A percentile compares a stretch with the other conserved stretches of the same genome.
Evolutionary conservation across 108 stramenopile species (phyloP).

Genomic region (Cyclotella cryptica): DNA sequence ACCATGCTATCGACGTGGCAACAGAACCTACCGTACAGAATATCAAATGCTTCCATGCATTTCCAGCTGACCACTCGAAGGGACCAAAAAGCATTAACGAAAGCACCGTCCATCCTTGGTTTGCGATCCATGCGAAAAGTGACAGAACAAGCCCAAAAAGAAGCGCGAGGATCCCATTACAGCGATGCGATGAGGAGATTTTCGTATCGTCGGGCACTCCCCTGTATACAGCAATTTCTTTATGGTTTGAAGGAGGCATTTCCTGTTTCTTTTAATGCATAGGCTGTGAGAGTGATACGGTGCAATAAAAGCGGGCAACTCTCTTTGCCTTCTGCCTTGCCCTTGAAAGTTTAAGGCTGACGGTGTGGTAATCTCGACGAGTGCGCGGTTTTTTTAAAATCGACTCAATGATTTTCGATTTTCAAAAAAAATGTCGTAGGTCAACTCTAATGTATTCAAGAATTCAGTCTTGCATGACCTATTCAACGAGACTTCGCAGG

Average conservation of each 20-base stretch:
- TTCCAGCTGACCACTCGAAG: constrained; percentile 24
- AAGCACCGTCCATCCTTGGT: constrained; percentile 37
- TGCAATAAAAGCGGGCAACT: no score
- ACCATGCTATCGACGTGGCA: constrained; percentile 30
- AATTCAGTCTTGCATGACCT: neutral
- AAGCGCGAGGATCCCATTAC: constrained; percentile 24
- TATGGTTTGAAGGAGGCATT: neutral
- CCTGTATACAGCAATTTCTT: neutral
- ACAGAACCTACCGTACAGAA: constrained; percentile 18
- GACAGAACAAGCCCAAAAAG: constrained; percentile 25
- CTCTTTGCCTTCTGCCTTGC: no score
- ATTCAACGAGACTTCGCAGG: no score
- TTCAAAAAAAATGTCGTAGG: no score
- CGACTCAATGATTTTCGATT: no score
- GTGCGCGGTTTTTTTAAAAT: no score
- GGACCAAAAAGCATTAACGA: constrained; percentile 33
- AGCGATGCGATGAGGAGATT: neutral
- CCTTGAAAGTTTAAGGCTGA: no score
- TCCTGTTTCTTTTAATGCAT: no score
- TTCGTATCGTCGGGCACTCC: neutral
- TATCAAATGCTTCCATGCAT: constrained; percentile 38
- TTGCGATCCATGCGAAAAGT: constrained; percentile 28
- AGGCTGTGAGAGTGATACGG: no score
- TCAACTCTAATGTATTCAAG: no score
- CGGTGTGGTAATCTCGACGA: no score